Conservation (phyloP, 805 yeast genomes). For the Debaryomyces prosopidis region DNA sequence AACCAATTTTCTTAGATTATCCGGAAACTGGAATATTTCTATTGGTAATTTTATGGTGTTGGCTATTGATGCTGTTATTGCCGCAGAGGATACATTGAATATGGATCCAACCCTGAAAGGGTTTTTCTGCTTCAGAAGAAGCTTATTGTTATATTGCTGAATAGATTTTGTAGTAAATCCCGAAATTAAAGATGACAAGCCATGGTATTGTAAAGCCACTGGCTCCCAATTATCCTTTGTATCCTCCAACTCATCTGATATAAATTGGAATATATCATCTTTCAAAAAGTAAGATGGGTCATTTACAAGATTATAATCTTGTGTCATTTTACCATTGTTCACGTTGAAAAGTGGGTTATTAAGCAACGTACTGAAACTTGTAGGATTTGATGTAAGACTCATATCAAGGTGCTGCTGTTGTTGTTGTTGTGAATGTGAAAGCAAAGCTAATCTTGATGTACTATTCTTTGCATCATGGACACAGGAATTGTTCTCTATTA, state of each 20-base stretch:
- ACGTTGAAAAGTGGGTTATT: slow-evolving; percentile 3
- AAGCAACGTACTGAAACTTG: neutral
- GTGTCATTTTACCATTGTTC: neutral
- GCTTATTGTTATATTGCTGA: slow-evolving; percentile 14
- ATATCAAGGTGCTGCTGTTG: too few species aligned
- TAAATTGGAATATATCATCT: slow-evolving; percentile 16
- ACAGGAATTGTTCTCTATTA: slow-evolving; percentile 6
- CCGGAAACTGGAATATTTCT: slow-evolving; percentile 19
- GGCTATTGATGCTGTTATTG: slow-evolving; percentile 7
- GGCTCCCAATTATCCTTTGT: slow-evolving; percentile 13
- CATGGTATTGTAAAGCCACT: slow-evolving; percentile 20
- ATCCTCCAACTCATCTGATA: slow-evolving; percentile 13
- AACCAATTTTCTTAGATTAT: slow-evolving; percentile 11
- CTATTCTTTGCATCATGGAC: neutral
- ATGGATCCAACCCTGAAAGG: slow-evolving; percentile 28
- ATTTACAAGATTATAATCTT: slow-evolving; percentile 6
- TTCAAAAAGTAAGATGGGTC: slow-evolving; percentile 16
- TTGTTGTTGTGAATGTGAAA: neutral
- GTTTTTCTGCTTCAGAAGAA: slow-evolving; percentile 8
- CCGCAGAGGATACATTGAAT: slow-evolving; percentile 18
- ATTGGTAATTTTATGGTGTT: slow-evolving; percentile 14
- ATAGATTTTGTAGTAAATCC: slow-evolving; percentile 19
- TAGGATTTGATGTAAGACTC: neutral
- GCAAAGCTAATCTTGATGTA: neutral
- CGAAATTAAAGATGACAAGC: slow-evolving; percentile 18